Base-by-base conservation (phyloP, 1,139 yeast genomes). In the Lodderomyces theae region DNA sequence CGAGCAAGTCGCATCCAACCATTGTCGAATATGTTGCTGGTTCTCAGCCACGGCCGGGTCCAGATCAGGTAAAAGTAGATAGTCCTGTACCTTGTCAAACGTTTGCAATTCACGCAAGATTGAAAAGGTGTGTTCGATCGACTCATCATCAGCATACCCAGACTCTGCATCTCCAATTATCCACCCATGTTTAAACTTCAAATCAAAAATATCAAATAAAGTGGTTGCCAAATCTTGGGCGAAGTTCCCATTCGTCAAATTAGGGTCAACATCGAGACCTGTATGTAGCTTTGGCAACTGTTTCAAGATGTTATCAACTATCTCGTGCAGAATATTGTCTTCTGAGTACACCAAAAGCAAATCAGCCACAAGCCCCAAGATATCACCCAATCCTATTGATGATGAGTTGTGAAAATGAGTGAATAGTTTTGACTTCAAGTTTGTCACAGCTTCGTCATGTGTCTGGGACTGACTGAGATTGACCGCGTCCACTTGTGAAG, bases 261-360 rank as follows among this genome's bases (percentile, higher is more conserved):
- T 69, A 1, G 95, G 90, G 52, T 88, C 80, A 10, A 89, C 82
- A 38, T 79, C 75, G 36, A 89, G 66, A 0, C 97, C 97, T 0
- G 82, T 72, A 47, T 82, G 83, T 34, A 90, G 63, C 29, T 69
- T 62, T 0, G 96, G 95, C 34, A 90, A 64, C 31, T 72, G 56
- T 25, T 69, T 61, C 41, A 80, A 63, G 22, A 78, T 64, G 13
- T 58, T 51, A 45, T 66, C 69, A 4, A 70, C 51, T 19, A 62
- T 68, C 28, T 46, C 48, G 18, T 38, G 34, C 29, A 28, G 12
- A 41, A 32, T 16, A 13, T 35, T 37, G 19, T 41, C 45, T 41
- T 53, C 47, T 48, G 54, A 34, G 41, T 62, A 56, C 3, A 51
- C 51, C 37, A 66, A 60, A 42, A 63, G 63, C 60, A 65, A 62